A percentile compares a stretch with the other conserved stretches of the same genome.
These are phyloP conservation scores for Exophiala spinifera DNA, from an alignment of 2,329 filamentous ascomycete genomes.

Conservation along the genomic window DNA sequence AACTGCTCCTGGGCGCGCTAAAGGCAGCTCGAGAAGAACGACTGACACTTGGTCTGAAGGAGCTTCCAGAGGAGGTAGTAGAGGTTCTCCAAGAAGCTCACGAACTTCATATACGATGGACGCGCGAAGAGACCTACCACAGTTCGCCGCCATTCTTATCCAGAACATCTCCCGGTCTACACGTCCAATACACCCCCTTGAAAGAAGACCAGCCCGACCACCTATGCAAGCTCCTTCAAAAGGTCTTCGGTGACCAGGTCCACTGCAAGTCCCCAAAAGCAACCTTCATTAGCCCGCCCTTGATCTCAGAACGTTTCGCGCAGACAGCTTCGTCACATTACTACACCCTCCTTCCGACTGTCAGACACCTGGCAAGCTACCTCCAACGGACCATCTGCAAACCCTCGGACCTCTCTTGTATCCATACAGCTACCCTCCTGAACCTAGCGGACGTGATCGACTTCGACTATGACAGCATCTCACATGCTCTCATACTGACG, in stretches of 20 bases:
- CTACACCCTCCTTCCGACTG: conserved; percentile 60
- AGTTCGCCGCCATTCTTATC: conserved; percentile 69
- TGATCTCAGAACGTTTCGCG: conserved; percentile 58
- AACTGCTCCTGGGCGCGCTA: conserved; percentile 58
- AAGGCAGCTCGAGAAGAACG: conserved; percentile 73
- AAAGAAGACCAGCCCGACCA: conserved; percentile 31
- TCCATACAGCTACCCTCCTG: conserved; percentile 46
- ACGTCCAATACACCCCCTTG: conserved; percentile 69
- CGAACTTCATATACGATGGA: conserved; percentile 78
- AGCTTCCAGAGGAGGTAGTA: conserved; percentile 65
- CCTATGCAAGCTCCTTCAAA: conserved; percentile 59
- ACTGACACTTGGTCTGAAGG: conserved; percentile 68
- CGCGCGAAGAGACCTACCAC: conserved; percentile 56
- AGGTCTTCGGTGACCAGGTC: conserved; percentile 53
- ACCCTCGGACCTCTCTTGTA: conserved; percentile 49
- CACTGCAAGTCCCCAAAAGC: conserved; percentile 55
- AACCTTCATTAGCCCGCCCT: conserved; percentile 61
- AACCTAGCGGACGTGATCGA: conserved; percentile 64
- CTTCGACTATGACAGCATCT: conserved; percentile 70
- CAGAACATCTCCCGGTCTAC: conserved; percentile 73
- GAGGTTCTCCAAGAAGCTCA: conserved; percentile 61
- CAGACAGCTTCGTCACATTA: conserved; percentile 66
- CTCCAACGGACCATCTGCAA: conserved; percentile 54
- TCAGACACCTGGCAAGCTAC: conserved; percentile 56
- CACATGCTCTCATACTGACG: conserved; percentile 63